These are phyloP conservation scores for Bertia moriformis DNA, from an alignment of 2,329 filamentous ascomycete species.

Conservation along the genomic window DNA sequence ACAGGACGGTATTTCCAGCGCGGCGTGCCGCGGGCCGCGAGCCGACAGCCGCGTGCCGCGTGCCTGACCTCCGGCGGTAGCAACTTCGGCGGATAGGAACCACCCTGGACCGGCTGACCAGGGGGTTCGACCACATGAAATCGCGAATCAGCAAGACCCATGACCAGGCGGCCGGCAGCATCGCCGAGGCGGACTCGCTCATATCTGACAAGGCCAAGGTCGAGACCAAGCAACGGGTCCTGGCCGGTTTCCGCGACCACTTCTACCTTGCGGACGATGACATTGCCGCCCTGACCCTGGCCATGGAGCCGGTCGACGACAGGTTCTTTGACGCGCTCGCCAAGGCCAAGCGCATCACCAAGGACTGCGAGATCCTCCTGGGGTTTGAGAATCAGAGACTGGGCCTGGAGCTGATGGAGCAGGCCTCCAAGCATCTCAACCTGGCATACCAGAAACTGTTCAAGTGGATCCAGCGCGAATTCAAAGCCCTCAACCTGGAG, in stretches of 20 bases:
- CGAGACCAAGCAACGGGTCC: slow-evolving; percentile 65
- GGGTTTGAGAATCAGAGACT: slow-evolving; percentile 80
- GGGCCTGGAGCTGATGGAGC: slow-evolving; percentile 80
- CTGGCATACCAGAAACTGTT: slow-evolving; percentile 89
- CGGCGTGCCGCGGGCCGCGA: background rate
- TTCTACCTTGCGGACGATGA: slow-evolving; percentile 79
- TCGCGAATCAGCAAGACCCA: slow-evolving; percentile 63
- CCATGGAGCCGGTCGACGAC: slow-evolving; percentile 70
- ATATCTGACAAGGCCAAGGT: slow-evolving; percentile 59
- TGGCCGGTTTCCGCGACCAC: slow-evolving; percentile 64
- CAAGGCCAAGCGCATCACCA: slow-evolving; percentile 73
- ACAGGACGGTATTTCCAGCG: background rate
- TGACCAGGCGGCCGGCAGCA: slow-evolving; percentile 55
- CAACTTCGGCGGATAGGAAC: slow-evolving; percentile 75
- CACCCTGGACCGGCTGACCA: slow-evolving; percentile 66
- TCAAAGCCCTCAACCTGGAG: slow-evolving; percentile 82
- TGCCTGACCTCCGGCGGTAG: slow-evolving; percentile 24
- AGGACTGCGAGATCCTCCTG: slow-evolving; percentile 76
- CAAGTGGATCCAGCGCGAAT: slow-evolving; percentile 85
- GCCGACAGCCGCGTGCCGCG: background rate
- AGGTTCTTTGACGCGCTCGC: slow-evolving; percentile 65
- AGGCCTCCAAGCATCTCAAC: slow-evolving; percentile 75
- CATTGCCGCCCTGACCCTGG: slow-evolving; percentile 58
- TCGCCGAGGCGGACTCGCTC: slow-evolving; percentile 64
- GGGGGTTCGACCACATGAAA: slow-evolving; percentile 68